Base-by-base conservation (phyloP, 345 rosid genomes). In the Pistacia vera region DNA sequence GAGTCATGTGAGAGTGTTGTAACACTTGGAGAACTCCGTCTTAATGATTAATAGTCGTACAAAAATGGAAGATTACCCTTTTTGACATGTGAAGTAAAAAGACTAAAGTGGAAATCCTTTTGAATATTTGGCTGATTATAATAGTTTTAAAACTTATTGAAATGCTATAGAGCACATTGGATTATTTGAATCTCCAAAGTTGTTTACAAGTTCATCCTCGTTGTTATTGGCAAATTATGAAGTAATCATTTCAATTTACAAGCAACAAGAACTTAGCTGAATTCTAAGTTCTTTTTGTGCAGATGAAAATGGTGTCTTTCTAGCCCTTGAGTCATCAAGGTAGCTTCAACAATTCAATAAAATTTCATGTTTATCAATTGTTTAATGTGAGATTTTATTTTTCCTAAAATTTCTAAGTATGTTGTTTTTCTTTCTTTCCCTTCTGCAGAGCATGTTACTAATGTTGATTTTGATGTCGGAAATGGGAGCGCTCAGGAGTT, bases 281-380 rank as follows among this genome's bases (percentile, higher is more conserved):
- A 66, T 66, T 55, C 41, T 73, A 64, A 66, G 59, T 44, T 64
- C 73, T 64, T 70, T 55, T 36, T 74, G 51, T 75, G 78, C 93
- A 96, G 99, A 96, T 89, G 70, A 57, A 68, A 75, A 20, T 76
- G 86, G 87, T 64, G 81, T 11, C 64, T 96, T 79, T 75, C 92
- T 79, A 54, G 79, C 86, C 49, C 80, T 91, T 73, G 83, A 66
- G 13, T 49, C 91, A 69, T 44, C 93, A 30, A 92, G 97, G 97
- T 92, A 80, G 63, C 7, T 66, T 65, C 66, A 4, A 3, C 28
- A 41, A 41, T 41, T 41, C 44, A 41, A 41, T 41, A 41, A 41
- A 41, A 41, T 41, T 41, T 5, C 44, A 41, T 41, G 7, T 41
- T 66, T n/a, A n/a, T 48, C 10, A 17, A 5, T 51, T 30, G 18